Evolutionary conservation across 2,329 filamentous ascomycete species (phyloP).

Genomic region (Claviceps paspali): DNA sequence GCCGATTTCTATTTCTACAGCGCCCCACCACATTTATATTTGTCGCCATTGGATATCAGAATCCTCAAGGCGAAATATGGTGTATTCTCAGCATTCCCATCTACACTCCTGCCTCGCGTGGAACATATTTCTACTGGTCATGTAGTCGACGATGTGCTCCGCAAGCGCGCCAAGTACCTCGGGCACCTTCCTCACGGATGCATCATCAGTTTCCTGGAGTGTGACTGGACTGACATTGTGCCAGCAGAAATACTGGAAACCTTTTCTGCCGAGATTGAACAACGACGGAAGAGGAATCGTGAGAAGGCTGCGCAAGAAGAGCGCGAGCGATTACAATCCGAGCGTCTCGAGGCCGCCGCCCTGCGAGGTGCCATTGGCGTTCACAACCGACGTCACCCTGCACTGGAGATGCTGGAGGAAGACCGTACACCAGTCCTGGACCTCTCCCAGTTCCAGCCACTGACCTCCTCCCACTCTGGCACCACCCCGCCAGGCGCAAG

Average conservation of each 20-base stretch:
- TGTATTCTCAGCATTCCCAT: slow-evolving; percentile 66
- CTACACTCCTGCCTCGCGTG: slow-evolving; percentile 71
- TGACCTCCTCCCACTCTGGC: slow-evolving; percentile 32
- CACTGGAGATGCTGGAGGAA: slow-evolving; percentile 23
- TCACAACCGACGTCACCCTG: slow-evolving; percentile 16
- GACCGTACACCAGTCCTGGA: slow-evolving; percentile 27
- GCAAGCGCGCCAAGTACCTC: slow-evolving; percentile 75
- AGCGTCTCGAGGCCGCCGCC: slow-evolving; percentile 60
- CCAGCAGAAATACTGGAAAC: slow-evolving; percentile 55
- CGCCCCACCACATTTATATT: slow-evolving; percentile 72
- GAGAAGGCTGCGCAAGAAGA: slow-evolving; percentile 82
- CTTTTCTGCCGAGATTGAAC: slow-evolving; percentile 64
- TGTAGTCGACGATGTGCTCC: slow-evolving; percentile 69
- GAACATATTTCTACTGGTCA: slow-evolving; percentile 83
- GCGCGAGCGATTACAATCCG: slow-evolving; percentile 66
- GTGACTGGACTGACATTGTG: slow-evolving; percentile 88
- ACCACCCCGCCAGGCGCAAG: slow-evolving; percentile 41
- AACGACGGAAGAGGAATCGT: slow-evolving; percentile 57
- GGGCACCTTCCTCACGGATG: slow-evolving; percentile 80
- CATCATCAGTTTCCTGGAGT: slow-evolving; percentile 80
- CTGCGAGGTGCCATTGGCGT: slow-evolving; percentile 36
- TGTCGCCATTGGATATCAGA: slow-evolving; percentile 80
- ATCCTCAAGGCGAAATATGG: slow-evolving; percentile 85
- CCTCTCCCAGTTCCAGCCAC: slow-evolving; percentile 49
- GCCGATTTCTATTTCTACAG: slow-evolving; percentile 75